A percentile compares a stretch with the other conserved stretches of the same genome.
Evolutionary conservation across 306 rosid genomes (phyloP).

Genomic region (Benincasa hispida): DNA sequence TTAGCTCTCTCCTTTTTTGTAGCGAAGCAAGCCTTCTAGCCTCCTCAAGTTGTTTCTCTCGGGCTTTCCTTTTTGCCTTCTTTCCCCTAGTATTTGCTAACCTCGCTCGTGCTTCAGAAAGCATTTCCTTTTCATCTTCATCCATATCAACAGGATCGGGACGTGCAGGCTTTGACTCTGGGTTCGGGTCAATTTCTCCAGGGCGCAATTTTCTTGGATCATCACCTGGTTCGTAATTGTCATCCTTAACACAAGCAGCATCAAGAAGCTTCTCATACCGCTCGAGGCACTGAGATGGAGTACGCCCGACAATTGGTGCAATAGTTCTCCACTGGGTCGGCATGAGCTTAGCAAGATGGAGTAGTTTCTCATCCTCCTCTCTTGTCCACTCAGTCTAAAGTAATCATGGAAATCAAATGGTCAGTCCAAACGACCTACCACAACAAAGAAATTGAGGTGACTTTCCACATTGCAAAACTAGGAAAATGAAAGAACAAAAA

Average conservation of each 20-base stretch:
- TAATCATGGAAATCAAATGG: constrained; percentile 3
- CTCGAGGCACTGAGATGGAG: constrained; percentile 87
- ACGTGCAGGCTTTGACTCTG: constrained; percentile 89
- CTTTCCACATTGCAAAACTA: not conserved
- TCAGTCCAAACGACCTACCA: constrained; percentile 4
- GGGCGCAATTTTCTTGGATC: constrained; percentile 89
- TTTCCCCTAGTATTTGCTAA: constrained; percentile 88
- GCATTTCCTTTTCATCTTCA: constrained; percentile 98
- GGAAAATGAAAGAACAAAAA: not conserved
- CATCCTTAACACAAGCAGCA: constrained; percentile 93
- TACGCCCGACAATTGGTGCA: constrained; percentile 90
- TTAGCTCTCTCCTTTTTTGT: constrained; percentile 81
- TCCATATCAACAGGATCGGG: constrained; percentile 99
- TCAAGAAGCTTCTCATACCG: constrained; percentile 88
- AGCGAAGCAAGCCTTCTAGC: constrained; percentile 93
- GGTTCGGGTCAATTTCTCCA: constrained; percentile 93
- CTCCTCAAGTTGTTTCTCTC: constrained; percentile 95
- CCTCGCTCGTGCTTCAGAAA: constrained; percentile 94
- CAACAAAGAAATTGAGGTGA: not conserved
- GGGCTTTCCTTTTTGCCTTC: constrained; percentile 88
- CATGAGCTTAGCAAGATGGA: constrained; percentile 96
- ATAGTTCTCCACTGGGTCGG: constrained; percentile 97
- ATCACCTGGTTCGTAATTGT: constrained; percentile 83
- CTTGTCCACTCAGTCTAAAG: constrained; percentile 90
- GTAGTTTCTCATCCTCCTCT: constrained; percentile 91